Evolutionary conservation across 1,284 basidiomycete genomes (phyloP), one percentile per base, ranked within the genome.

Genomic region (Fomitiporia mediterranea): DNA sequence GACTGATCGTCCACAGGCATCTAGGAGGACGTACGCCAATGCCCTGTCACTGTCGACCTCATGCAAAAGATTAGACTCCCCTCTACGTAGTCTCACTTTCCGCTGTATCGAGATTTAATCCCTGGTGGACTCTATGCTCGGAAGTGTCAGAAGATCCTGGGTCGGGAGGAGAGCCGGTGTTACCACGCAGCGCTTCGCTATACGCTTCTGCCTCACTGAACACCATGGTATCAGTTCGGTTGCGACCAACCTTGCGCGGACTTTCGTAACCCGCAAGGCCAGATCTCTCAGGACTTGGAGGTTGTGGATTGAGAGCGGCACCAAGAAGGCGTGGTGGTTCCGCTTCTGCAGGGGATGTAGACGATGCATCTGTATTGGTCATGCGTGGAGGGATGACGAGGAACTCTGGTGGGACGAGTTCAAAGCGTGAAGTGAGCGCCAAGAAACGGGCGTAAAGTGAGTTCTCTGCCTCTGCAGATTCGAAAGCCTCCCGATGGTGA

Each of bases 361-460:
- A 62, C 53, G 60, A 52, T 38, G 21, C 52, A 35, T 50, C 60
- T 50, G 60, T 56, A 13, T 62, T 35, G 13, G 56, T 60, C 56
- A 65, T 61, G 44, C 66, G 67, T 25, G 75, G 64, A 0, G 90
- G 91, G 42, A 94, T 92, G 64, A 93, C 85, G 37, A 95, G 79
- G 67, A 94, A 86, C 57, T 91, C 89, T 46, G 79, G 71, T 0
- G 87, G 83, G 1, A 96, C 89, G 39, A 99, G 78, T 58, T 89
- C 84, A 72, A 91, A 97, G 64, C 82, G 83, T 58, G 82, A 78
- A 8, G 88, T 89, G 56, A 98, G 81, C 2, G 85, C 85, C 52
- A 91, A 80, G 75, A 98, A 98, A 60, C 95, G 87, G 28, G 89
- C 86, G 66, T 98, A 98, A 1, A 98, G 77, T 0, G 89, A 89